These are phyloP conservation scores for Phytophthora litchii DNA, from an alignment of 352 stramenopile genomes.

Conservation along the genomic window DNA sequence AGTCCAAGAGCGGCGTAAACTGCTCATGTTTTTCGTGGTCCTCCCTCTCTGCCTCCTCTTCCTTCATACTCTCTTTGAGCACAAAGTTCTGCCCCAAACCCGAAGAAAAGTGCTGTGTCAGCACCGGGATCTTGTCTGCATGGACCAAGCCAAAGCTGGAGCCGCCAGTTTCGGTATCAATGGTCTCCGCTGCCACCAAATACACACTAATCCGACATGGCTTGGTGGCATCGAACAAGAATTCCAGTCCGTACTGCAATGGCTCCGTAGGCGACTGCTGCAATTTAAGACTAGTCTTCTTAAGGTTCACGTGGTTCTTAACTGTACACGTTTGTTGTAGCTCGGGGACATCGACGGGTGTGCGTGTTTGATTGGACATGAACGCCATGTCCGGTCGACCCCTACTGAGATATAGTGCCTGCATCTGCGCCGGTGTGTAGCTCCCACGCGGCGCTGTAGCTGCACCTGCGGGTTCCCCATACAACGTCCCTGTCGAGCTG, in stretches of 20 bases:
- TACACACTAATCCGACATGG: conserved; percentile 70
- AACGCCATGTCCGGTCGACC: conserved; percentile 85
- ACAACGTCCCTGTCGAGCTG: conserved; percentile 48
- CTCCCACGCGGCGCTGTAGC: conserved; percentile 45
- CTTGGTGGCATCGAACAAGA: conserved; percentile 83
- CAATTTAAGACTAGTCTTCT: conserved; percentile 79
- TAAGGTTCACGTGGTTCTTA: conserved; percentile 87
- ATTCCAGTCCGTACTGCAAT: conserved; percentile 54
- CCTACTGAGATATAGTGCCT: conserved; percentile 83
- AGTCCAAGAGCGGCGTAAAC: conserved; percentile 41
- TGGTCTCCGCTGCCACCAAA: conserved; percentile 66
- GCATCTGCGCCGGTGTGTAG: conserved; percentile 84
- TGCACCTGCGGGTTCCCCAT: conserved; percentile 63
- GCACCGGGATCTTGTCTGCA: conserved; percentile 42
- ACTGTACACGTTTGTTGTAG: conserved; percentile 86
- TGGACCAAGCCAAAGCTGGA: conserved; percentile 65
- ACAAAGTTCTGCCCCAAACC: conserved; percentile 64
- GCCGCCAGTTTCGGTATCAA: conserved; percentile 67
- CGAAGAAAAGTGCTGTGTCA: conserved; percentile 50
- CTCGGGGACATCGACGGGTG: conserved; percentile 66
- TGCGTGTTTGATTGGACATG: conserved; percentile 71
- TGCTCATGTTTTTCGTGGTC: conserved; percentile 14
- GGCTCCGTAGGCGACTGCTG: conserved; percentile 25
- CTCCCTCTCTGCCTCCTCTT: conserved; percentile 9
- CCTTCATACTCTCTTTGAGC: conserved; percentile 22